Conservation (phyloP, 2,329 filamentous ascomycete species). For the Fusarium torreyae region DNA sequence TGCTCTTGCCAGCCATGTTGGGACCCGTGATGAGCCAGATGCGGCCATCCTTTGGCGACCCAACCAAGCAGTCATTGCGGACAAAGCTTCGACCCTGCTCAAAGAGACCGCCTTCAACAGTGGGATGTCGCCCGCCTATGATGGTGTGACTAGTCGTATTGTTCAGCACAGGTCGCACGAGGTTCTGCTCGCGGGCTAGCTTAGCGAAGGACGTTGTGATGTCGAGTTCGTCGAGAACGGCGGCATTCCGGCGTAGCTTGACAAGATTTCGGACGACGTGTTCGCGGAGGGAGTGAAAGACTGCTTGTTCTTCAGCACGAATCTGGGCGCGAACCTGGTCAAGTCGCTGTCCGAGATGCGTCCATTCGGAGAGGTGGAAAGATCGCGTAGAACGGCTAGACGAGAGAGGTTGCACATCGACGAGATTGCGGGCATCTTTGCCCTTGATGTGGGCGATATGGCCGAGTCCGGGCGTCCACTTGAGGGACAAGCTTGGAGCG, state of each 20-base stretch:
- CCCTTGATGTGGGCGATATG: conserved; percentile 94
- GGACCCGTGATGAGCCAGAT: conserved; percentile 82
- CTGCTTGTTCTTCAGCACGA: conserved; percentile 84
- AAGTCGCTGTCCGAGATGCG: conserved; percentile 81
- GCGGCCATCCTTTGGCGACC: conserved; percentile 74
- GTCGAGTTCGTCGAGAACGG: conserved; percentile 94
- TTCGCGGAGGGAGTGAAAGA: conserved; percentile 82
- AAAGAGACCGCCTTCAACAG: conserved; percentile 86
- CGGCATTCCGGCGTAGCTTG: conserved; percentile 88
- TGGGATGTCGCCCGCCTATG: conserved; percentile 89
- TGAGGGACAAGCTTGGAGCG: conserved; percentile 79
- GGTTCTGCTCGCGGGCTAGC: conserved; percentile 80
- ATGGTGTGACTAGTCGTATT: conserved; percentile 78
- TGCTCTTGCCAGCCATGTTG: conserved; percentile 99
- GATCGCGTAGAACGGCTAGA: conserved; percentile 88
- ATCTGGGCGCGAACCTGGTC: conserved; percentile 85
- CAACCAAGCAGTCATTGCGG: conserved; percentile 87
- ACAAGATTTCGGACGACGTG: conserved; percentile 86
- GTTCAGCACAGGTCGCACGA: conserved; percentile 82
- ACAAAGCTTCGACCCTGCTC: conserved; percentile 87
- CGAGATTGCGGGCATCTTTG: conserved; percentile 71
- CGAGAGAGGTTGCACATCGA: conserved; percentile 67
- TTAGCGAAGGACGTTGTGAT: conserved; percentile 88
- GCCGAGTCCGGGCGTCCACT: conserved; percentile 88
- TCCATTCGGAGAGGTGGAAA: conserved; percentile 90